Evolutionary conservation across 495 filamentous ascomycete genomes (phyloP).

Genomic region (Xylaria telfairii): DNA sequence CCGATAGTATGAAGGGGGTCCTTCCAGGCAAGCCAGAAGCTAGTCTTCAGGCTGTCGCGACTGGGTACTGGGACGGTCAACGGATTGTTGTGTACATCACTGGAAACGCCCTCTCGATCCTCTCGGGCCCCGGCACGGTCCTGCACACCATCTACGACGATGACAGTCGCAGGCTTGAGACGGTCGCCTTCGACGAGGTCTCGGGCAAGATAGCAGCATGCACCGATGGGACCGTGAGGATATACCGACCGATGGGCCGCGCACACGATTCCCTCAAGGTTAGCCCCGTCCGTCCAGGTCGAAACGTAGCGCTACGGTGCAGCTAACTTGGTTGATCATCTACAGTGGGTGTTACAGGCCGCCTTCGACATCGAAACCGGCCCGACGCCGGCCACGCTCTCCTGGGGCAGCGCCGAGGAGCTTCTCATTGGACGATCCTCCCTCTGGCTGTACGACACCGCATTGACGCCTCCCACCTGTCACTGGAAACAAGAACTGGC

Average conservation of each 20-base stretch:
- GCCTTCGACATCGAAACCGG: slow-evolving; percentile 50
- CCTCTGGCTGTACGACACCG: slow-evolving; percentile 72
- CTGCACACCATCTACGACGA: slow-evolving; percentile 92
- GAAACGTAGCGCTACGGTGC: neutral
- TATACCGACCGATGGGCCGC: slow-evolving; percentile 80
- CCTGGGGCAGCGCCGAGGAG: slow-evolving; percentile 86
- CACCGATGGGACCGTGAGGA: slow-evolving; percentile 66
- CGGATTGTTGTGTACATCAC: slow-evolving; percentile 92
- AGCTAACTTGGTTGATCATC: slow-evolving; percentile 29
- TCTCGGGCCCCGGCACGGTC: slow-evolving; percentile 73
- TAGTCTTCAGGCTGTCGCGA: slow-evolving; percentile 87
- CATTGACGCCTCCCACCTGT: slow-evolving; percentile 54
- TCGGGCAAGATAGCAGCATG: slow-evolving; percentile 86
- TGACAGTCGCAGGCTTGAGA: slow-evolving; percentile 71
- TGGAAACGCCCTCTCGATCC: slow-evolving; percentile 83
- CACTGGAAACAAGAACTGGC: slow-evolving; percentile 80
- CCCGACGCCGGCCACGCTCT: slow-evolving; percentile 66
- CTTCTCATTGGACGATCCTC: slow-evolving; percentile 75
- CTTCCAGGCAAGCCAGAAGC: slow-evolving; percentile 90
- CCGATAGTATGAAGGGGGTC: slow-evolving; percentile 71
- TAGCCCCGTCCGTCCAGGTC: slow-evolving; percentile 7
- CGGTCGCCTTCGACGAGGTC: slow-evolving; percentile 76
- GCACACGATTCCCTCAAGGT: slow-evolving; percentile 74
- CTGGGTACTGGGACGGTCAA: slow-evolving; percentile 79
- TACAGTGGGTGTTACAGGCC: slow-evolving; percentile 58